Conservation (phyloP, 106 monocot species). For the Dendrobium chrysotoxum region DNA sequence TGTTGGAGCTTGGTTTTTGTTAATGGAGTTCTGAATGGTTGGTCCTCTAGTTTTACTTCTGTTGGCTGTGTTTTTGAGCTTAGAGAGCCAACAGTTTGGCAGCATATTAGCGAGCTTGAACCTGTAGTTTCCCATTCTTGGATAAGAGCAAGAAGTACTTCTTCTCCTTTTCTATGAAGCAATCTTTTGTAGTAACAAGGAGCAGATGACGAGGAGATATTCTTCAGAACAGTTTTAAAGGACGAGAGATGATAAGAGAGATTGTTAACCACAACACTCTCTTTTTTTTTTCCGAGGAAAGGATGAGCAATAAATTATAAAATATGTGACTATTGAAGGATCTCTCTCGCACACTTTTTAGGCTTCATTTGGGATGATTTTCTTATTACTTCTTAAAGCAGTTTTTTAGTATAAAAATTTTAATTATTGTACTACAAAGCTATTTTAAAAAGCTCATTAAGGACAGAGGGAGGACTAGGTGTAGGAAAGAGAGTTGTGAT, state of each 20-base stretch:
- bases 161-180: not conserved
- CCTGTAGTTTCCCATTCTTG: slow-evolving; percentile 54
- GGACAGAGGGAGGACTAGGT: not conserved
- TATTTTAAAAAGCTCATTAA: not conserved
- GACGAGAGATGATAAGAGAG: not conserved
- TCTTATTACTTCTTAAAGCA: too few species aligned
- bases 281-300: not conserved
- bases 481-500: not conserved
- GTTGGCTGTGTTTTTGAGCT: slow-evolving; percentile 50
- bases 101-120: slow-evolving; percentile 61
- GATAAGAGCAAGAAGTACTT: not conserved
- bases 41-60: not conserved
- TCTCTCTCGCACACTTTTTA: too few species aligned
- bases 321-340: too few species aligned
- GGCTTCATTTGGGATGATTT: too few species aligned
- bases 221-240: not conserved
- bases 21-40: not conserved
- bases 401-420: too few species aligned
- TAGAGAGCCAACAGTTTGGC: slow-evolving; percentile 78
- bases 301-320: too few species aligned
- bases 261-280: not conserved
- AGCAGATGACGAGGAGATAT: not conserved
- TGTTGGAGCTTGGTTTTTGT: not conserved
- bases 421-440: too few species aligned
- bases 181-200: not conserved